Conservation (phyloP, 768 basidiomycete species). For the Amanita molliuscula region DNA sequence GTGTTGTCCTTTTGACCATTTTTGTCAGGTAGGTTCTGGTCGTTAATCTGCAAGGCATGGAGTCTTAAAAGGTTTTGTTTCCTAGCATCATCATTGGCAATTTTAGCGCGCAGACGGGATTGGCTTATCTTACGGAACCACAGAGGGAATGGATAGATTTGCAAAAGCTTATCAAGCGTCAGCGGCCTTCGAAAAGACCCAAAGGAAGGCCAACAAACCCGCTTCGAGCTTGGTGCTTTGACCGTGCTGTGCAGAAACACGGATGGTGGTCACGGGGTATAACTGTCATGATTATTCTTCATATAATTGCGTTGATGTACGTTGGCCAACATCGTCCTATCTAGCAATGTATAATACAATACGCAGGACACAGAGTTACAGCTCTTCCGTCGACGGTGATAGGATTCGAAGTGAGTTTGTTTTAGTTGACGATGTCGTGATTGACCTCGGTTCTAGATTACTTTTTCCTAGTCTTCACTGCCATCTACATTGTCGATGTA, state of each 20-base stretch:
- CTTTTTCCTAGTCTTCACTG: slow-evolving; percentile 66
- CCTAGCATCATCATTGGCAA: slow-evolving; percentile 90
- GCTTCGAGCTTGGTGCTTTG: slow-evolving; percentile 80
- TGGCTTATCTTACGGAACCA: slow-evolving; percentile 74
- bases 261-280: slow-evolving; percentile 86
- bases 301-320: slow-evolving; percentile 78
- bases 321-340: slow-evolving; percentile 16
- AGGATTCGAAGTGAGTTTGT: slow-evolving; percentile 45
- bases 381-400: slow-evolving; percentile 37
- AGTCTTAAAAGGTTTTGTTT: slow-evolving; percentile 9
- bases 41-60: not conserved
- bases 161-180: slow-evolving; percentile 77
- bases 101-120: slow-evolving; percentile 80
- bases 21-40: slow-evolving; percentile 67
- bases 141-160: slow-evolving; percentile 95
- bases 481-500: slow-evolving; percentile 71
- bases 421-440: slow-evolving; percentile 37
- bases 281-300: slow-evolving; percentile 69
- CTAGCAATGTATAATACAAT: slow-evolving; percentile 4
- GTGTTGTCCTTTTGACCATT: slow-evolving; percentile 79
- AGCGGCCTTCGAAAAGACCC: slow-evolving; percentile 80
- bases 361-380: slow-evolving; percentile 72
- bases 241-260: slow-evolving; percentile 83
- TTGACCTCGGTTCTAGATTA: slow-evolving; percentile 43
- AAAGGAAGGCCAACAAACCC: slow-evolving; percentile 39